A percentile compares a stretch with the other conserved stretches of the same genome.
These are phyloP conservation scores for Pinus taeda DNA, from an alignment of 75 land plant genomes.

Conservation along the genomic window DNA sequence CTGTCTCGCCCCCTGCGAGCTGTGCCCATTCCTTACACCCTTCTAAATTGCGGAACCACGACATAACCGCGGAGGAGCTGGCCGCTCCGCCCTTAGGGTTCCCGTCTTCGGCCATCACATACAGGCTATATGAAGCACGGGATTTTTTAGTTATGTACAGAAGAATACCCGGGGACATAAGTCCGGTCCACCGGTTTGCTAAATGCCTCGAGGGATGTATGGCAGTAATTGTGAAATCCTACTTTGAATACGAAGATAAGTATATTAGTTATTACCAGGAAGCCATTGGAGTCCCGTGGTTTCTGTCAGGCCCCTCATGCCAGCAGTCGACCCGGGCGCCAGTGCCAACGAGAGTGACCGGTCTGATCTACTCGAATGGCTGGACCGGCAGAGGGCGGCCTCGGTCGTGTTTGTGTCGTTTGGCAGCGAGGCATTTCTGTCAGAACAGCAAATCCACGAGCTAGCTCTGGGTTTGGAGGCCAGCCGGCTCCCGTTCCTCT, in stretches of 20 bases:
- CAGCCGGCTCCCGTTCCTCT: conserved; percentile 17
- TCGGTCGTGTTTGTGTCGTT: conserved; percentile 25
- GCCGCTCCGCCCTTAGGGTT: not conserved
- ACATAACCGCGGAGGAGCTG: not conserved
- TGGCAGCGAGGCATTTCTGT: conserved; percentile 14
- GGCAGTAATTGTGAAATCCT: not conserved
- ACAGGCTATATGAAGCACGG: not conserved
- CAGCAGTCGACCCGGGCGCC: not conserved
- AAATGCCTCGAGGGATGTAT: not conserved
- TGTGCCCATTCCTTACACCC: not conserved
- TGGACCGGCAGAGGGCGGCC: conserved; percentile 6
- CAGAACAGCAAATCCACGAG: conserved; percentile 13
- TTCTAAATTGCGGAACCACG: not conserved
- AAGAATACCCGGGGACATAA: not conserved
- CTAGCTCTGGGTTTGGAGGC: conserved; percentile 19
- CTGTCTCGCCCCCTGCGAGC: conserved; percentile 9
- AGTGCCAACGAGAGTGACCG: too few species aligned
- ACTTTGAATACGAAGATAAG: not conserved
- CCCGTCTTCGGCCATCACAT: not conserved
- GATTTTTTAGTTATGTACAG: not conserved
- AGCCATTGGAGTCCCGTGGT: not conserved
- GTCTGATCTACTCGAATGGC: conserved; percentile 9
- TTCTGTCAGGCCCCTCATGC: not conserved
- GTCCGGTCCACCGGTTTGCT: not conserved
- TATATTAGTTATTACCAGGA: not conserved